A percentile compares a stretch with the other conserved stretches of the same genome.
phyloP scores from a whole-genome alignment of 768 basidiomycete genomes.

The Dendrothele bispora region DNA sequence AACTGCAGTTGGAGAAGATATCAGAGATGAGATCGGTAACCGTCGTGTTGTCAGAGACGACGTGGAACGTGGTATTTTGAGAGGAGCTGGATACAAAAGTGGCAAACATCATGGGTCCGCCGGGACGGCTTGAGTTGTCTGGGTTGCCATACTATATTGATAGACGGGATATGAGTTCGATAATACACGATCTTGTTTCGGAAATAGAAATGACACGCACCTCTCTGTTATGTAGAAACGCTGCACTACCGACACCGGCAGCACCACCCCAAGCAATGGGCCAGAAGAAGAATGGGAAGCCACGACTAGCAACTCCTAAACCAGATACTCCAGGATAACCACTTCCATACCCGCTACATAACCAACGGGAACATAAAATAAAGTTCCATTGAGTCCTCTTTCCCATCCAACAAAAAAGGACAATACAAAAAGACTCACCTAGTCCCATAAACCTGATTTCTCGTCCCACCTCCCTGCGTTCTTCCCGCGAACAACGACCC shows the following conservation, averaged over 20 bases:
- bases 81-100: conserved; percentile 26
- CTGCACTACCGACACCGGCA: conserved; percentile 18
- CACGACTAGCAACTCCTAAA: conserved; percentile 34
- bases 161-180: neutral
- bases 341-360: conserved; percentile 42
- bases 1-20: conserved; percentile 34
- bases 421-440: conserved; percentile 21
- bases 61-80: conserved; percentile 30
- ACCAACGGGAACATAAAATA: neutral
- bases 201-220: conserved; percentile 19
- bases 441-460: conserved; percentile 33
- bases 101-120: conserved; percentile 31
- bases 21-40: conserved; percentile 28
- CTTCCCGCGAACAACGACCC: conserved; percentile 33
- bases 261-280: conserved; percentile 39
- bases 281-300: conserved; percentile 52
- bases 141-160: conserved; percentile 37
- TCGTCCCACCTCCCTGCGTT: conserved; percentile 36
- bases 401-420: too few species aligned
- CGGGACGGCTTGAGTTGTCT: conserved; percentile 31
- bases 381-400: neutral
- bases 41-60: conserved; percentile 37
- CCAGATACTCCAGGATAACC: conserved; percentile 42
- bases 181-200: neutral
- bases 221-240: conserved; percentile 35